Conservation (phyloP, 345 rosid species). For the Dipteronia dyeriana region DNA sequence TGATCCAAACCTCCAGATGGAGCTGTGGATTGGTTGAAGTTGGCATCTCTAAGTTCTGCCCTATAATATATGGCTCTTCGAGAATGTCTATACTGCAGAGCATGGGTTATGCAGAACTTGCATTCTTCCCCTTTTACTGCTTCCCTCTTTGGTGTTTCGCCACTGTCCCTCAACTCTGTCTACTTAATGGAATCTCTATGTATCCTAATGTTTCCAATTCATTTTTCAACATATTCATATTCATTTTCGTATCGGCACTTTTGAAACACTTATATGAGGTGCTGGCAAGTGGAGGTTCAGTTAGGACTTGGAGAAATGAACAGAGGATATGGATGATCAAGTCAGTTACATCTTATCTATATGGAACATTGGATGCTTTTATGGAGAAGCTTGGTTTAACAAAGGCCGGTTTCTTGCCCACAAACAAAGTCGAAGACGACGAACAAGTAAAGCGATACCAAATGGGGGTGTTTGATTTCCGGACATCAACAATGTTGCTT, state of each 20-base stretch:
- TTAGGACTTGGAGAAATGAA: slow-evolving; percentile 32
- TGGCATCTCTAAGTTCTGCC: slow-evolving; percentile 39
- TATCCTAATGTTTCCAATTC: slow-evolving; percentile 38
- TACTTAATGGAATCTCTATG: slow-evolving; percentile 37
- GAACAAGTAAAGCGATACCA: slow-evolving; percentile 34
- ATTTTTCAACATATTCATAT: slow-evolving; percentile 19
- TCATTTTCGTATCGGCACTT: slow-evolving; percentile 30
- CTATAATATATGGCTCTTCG: slow-evolving; percentile 38
- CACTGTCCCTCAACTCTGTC: slow-evolving; percentile 44
- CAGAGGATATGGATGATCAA: slow-evolving; percentile 48
- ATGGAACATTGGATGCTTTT: slow-evolving; percentile 38
- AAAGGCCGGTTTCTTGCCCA: slow-evolving; percentile 42
- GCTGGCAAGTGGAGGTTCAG: slow-evolving; percentile 22
- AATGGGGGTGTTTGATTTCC: slow-evolving; percentile 42
- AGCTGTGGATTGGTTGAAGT: slow-evolving; percentile 29
- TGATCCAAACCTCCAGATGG: slow-evolving; percentile 47
- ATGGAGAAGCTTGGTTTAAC: slow-evolving; percentile 29
- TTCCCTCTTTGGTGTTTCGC: slow-evolving; percentile 40
- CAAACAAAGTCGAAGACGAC: slow-evolving; percentile 31
- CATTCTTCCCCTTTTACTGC: slow-evolving; percentile 22
- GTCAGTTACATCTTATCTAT: slow-evolving; percentile 23
- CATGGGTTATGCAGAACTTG: slow-evolving; percentile 28
- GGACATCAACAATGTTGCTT: slow-evolving; percentile 34
- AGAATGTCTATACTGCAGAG: slow-evolving; percentile 32
- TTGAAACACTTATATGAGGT: slow-evolving; percentile 33